A percentile compares a stretch with the other conserved stretches of the same genome.
phyloP scores from a whole-genome alignment of 495 filamentous ascomycete genomes.

The Pyrenula massariospora region DNA sequence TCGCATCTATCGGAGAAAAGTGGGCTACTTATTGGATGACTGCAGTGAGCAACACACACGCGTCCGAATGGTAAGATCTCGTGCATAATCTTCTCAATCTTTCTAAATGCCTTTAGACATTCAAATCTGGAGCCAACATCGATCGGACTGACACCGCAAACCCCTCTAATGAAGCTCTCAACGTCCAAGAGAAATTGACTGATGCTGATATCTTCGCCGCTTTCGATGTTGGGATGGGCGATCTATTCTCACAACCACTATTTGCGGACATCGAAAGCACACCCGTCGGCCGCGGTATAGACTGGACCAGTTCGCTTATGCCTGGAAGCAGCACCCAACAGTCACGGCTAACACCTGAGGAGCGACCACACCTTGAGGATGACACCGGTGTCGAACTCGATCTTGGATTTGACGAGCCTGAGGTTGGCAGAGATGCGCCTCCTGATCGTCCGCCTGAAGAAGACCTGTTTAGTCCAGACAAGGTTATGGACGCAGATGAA shows the following conservation, averaged over 20 bases:
- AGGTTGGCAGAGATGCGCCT: slow-evolving; percentile 75
- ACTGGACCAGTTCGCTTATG: slow-evolving; percentile 57
- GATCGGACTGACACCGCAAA: slow-evolving; percentile 35
- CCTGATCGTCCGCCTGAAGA: slow-evolving; percentile 52
- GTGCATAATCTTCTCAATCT: neutral
- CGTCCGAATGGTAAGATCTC: slow-evolving; percentile 78
- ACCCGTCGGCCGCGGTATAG: slow-evolving; percentile 26
- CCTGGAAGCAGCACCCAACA: slow-evolving; percentile 44
- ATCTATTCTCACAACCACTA: slow-evolving; percentile 57
- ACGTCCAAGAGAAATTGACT: slow-evolving; percentile 41
- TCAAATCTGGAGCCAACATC: slow-evolving; percentile 36
- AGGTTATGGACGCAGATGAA: slow-evolving; percentile 31
- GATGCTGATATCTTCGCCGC: slow-evolving; percentile 74
- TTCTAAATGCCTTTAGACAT: slow-evolving; percentile 22
- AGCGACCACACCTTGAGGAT: slow-evolving; percentile 36
- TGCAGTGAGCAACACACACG: slow-evolving; percentile 95
- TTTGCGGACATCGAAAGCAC: neutral
- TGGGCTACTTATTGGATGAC: slow-evolving; percentile 89
- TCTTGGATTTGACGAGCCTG: slow-evolving; percentile 41
- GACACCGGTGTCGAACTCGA: slow-evolving; percentile 37
- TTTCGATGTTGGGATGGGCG: slow-evolving; percentile 49
- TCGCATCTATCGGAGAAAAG: slow-evolving; percentile 92
- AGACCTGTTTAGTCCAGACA: slow-evolving; percentile 60
- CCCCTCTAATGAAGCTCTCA: slow-evolving; percentile 29
- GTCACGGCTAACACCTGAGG: slow-evolving; percentile 32